A percentile compares a stretch with the other conserved stretches of the same genome.
phyloP scores from a whole-genome alignment of 345 rosid genomes.

The Citropsis articulata region DNA sequence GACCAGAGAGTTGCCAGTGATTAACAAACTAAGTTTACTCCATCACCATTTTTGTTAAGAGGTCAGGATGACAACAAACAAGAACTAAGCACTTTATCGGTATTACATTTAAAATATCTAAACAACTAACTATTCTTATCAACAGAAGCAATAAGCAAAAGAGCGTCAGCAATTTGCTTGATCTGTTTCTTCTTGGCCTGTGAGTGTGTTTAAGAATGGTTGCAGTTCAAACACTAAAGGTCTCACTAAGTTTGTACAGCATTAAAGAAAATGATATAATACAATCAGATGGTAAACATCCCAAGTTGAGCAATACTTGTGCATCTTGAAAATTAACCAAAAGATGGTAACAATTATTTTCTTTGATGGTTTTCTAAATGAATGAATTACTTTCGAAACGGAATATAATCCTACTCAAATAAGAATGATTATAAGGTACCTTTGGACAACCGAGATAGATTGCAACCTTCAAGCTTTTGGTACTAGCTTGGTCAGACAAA shows the following conservation, averaged over 20 bases:
- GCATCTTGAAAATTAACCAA: neutral
- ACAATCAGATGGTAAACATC: neutral
- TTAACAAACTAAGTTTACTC: neutral
- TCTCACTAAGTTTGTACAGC: neutral
- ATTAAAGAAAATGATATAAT: neutral
- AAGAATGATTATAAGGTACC: neutral
- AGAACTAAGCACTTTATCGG: no score
- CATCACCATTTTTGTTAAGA: neutral
- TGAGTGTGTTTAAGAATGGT: neutral
- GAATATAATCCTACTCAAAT: neutral
- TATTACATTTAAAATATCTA: neutral
- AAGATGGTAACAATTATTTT: neutral
- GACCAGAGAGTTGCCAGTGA: neutral
- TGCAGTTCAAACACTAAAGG: neutral
- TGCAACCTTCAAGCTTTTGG: neutral
- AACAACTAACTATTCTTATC: neutral
- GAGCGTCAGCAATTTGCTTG: neutral
- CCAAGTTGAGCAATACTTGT: neutral
- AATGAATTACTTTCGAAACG: neutral
- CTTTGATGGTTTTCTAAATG: neutral
- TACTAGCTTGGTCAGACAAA: neutral
- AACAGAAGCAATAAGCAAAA: neutral
- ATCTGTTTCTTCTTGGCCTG: neutral
- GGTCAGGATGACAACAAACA: neutral
- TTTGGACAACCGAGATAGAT: neutral